Conservation (phyloP, 2,329 filamentous ascomycete genomes). For the Alternaria atra region DNA sequence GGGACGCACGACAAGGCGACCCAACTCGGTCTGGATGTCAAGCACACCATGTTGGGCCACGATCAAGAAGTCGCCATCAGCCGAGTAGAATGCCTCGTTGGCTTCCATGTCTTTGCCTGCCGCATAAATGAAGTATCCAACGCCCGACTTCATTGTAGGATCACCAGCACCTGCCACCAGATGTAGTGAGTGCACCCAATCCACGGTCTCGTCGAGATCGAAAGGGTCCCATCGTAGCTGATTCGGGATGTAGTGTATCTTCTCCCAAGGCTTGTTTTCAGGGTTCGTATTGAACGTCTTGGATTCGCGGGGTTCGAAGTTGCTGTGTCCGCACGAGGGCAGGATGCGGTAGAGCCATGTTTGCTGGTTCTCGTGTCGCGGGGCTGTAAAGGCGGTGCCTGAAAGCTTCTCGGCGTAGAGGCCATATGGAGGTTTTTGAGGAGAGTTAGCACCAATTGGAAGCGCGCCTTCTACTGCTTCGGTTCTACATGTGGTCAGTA, state of each 20-base stretch:
- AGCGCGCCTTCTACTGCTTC: conserved; percentile 79
- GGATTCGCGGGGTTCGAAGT: conserved; percentile 61
- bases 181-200: conserved; percentile 74
- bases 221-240: conserved; percentile 84
- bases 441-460: conserved; percentile 80
- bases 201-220: conserved; percentile 73
- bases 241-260: conserved; percentile 79
- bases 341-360: conserved; percentile 67
- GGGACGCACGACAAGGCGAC: conserved; percentile 69
- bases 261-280: conserved; percentile 60
- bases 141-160: conserved; percentile 77
- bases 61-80: conserved; percentile 74
- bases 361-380: conserved; percentile 65
- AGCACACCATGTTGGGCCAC: conserved; percentile 71
- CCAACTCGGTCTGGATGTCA: conserved; percentile 74
- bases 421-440: conserved; percentile 79
- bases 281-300: conserved; percentile 61
- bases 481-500: conserved; percentile 61
- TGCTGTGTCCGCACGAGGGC: conserved; percentile 66
- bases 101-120: conserved; percentile 79
- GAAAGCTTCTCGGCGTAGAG: conserved; percentile 79
- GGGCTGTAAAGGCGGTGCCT: conserved; percentile 68
- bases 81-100: conserved; percentile 82
- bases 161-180: conserved; percentile 82
- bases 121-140: conserved; percentile 83